Percentiles rank a stretch among this genome's conserved stretches.
Conservation (phyloP, 192 early-diverging fungal genomes). For the Coemansia sp. region DNA sequence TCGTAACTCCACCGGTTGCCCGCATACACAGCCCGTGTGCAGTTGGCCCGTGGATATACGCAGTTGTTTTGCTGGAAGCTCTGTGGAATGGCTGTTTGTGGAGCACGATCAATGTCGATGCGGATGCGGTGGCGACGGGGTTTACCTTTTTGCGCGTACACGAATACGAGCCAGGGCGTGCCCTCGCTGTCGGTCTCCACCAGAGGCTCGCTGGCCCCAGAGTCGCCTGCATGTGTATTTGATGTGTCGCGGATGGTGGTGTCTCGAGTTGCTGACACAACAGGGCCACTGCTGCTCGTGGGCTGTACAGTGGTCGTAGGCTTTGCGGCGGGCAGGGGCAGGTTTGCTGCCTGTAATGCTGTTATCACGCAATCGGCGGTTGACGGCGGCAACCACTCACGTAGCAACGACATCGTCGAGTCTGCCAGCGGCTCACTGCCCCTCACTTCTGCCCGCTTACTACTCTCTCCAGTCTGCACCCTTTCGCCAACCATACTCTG, state of each 20-base stretch:
- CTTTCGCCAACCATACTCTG: neutral
- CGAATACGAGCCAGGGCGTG: slow-evolving; percentile 43
- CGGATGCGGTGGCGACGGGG: slow-evolving; percentile 64
- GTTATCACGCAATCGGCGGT: slow-evolving; percentile 48
- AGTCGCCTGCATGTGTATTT: neutral
- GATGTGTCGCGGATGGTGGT: neutral
- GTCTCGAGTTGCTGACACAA: slow-evolving; percentile 3
- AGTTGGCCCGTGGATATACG: slow-evolving; percentile 81
- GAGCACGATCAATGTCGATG: slow-evolving; percentile 67
- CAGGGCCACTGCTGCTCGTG: no score
- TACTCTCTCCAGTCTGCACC: neutral
- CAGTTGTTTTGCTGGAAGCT: slow-evolving; percentile 75
- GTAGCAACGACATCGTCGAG: slow-evolving; percentile 30
- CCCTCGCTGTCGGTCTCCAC: slow-evolving; percentile 28
- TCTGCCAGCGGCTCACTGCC: neutral
- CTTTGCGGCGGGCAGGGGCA: slow-evolving; percentile 4
- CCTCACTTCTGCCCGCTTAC: neutral
- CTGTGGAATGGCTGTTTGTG: slow-evolving; percentile 47
- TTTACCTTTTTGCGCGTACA: slow-evolving; percentile 61
- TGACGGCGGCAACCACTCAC: slow-evolving; percentile 37
- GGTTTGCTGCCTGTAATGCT: slow-evolving; percentile 37
- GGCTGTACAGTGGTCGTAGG: no score
- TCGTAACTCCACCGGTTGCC: slow-evolving; percentile 87
- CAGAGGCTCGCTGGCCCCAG: slow-evolving; percentile 19
- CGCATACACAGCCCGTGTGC: slow-evolving; percentile 60